Conservation (phyloP, 2,329 filamentous ascomycete species). For the Pseudogymnoascus sp. region DNA sequence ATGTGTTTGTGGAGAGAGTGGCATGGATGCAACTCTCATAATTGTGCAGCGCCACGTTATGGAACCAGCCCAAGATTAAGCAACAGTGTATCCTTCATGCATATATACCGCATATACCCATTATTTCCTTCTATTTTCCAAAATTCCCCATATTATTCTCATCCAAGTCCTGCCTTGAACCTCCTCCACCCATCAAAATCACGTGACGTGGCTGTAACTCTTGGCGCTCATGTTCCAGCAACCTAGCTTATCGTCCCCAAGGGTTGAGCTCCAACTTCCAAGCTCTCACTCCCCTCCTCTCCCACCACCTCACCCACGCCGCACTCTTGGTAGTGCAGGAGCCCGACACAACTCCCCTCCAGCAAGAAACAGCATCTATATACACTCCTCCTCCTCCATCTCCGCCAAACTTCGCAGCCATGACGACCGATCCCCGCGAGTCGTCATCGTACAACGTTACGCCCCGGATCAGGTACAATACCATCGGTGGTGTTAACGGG, state of each 20-base stretch:
- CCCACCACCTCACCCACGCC: slow-evolving; percentile 1
- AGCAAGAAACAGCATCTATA: background rate
- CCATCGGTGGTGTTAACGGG: slow-evolving; percentile 94
- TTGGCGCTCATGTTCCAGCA: slow-evolving; percentile 6
- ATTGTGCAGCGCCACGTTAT: background rate
- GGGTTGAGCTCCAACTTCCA: slow-evolving; percentile 8
- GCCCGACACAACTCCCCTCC: slow-evolving; percentile 4
- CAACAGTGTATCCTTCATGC: background rate
- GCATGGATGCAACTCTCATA: background rate
- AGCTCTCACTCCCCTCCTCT: slow-evolving; percentile 3
- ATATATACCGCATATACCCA: background rate
- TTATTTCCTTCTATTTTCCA: background rate
- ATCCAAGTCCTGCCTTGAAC: background rate
- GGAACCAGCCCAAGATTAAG: background rate
- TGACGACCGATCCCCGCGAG: slow-evolving; percentile 27
- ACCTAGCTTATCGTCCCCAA: slow-evolving; percentile 10
- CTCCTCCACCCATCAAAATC: background rate
- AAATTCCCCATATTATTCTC: background rate
- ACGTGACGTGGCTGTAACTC: slow-evolving; percentile 7
- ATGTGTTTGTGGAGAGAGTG: background rate
- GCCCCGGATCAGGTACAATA: slow-evolving; percentile 88
- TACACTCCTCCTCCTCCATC: background rate
- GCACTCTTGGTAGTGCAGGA: slow-evolving; percentile 10
- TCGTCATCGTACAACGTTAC: slow-evolving; percentile 42
- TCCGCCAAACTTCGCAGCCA: background rate